phyloP scores from a whole-genome alignment of 2,329 filamentous ascomycete genomes.

The Samsoniella hepiali region DNA sequence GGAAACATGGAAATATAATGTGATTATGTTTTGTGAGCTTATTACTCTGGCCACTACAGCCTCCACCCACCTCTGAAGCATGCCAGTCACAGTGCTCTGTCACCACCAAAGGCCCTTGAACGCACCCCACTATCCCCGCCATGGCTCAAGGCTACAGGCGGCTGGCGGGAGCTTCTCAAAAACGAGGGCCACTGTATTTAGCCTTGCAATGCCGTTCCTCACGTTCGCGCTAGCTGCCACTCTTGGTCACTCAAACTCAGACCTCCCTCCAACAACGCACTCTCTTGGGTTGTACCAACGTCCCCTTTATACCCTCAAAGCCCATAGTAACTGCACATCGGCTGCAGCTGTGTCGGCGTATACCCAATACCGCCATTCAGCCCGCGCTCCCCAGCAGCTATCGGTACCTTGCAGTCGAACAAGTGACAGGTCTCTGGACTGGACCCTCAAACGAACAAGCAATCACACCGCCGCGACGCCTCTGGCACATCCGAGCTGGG shows the following conservation, averaged over 20 bases:
- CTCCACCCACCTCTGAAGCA: not conserved
- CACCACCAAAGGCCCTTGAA: too few relatives aligned
- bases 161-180: not conserved
- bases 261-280: slow-evolving; percentile 10
- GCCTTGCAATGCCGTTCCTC: slow-evolving; percentile 7
- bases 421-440: not conserved
- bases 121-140: too few relatives aligned
- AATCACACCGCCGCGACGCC: not conserved
- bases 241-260: slow-evolving; percentile 3
- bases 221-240: slow-evolving; percentile 3
- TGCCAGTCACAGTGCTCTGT: not conserved
- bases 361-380: not conserved
- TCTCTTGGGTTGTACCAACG: not conserved
- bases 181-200: not conserved
- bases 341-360: not conserved
- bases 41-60: not conserved
- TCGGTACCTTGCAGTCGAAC: not conserved
- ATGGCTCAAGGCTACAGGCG: slow-evolving; percentile 2
- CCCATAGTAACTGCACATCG: not conserved
- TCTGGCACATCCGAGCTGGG: not conserved
- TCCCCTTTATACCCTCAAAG: not conserved
- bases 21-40: not conserved
- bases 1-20: not conserved
- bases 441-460: not conserved
- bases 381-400: not conserved